Evolutionary conservation across 441 rosid genomes (phyloP).

Genomic region (Populus trichocarpa): DNA sequence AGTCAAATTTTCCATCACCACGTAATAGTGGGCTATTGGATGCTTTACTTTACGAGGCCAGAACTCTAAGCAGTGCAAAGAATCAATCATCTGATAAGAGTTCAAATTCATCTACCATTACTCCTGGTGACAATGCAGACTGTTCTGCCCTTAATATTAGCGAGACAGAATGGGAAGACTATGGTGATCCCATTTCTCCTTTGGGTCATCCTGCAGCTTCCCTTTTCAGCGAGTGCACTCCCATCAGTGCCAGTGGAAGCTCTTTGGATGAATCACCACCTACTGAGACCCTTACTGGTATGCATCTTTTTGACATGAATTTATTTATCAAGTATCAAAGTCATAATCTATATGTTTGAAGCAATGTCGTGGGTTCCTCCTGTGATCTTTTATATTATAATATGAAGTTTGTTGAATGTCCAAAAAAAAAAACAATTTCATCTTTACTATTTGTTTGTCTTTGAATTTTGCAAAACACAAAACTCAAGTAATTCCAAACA

Average conservation of each 20-base stretch:
- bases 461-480: neutral
- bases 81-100: conserved; percentile 67
- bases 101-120: conserved; percentile 52
- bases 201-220: conserved; percentile 62
- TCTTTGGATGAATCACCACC: conserved; percentile 62
- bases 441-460: neutral
- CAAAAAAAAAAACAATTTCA: too few relatives aligned
- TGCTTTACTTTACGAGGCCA: conserved; percentile 82
- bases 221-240: conserved; percentile 50
- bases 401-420: neutral
- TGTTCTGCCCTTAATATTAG: conserved; percentile 45
- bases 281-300: conserved; percentile 40
- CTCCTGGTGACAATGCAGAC: conserved; percentile 55
- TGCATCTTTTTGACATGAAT: conserved; percentile 21
- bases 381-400: neutral
- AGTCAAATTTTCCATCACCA: conserved; percentile 56
- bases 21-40: conserved; percentile 88
- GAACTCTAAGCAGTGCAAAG: conserved; percentile 57
- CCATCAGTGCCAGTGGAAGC: conserved; percentile 54
- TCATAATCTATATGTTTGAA: conserved; percentile 2
- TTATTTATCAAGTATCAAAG: conserved; percentile 7
- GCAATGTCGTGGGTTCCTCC: neutral
- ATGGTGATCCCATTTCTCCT: conserved; percentile 58
- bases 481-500: neutral
- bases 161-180: conserved; percentile 61